Percentiles rank a stretch among this genome's conserved stretches.
These are phyloP conservation scores for Paecilomyces niveus DNA, from an alignment of 2,329 filamentous ascomycete species.

Conservation along the genomic window DNA sequence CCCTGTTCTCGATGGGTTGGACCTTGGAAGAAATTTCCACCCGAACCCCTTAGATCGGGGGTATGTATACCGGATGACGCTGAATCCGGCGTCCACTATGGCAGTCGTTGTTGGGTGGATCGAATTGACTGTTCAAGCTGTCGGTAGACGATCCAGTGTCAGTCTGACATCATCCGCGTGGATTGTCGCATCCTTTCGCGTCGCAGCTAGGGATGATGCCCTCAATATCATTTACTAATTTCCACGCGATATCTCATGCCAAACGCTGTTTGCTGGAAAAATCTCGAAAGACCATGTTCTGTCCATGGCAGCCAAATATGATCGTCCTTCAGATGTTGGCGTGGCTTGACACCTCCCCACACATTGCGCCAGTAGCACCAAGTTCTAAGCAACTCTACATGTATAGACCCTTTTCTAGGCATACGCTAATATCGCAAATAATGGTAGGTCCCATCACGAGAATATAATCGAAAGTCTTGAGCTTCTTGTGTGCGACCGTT, in stretches of 20 bases:
- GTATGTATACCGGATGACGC: not conserved
- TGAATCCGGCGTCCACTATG: not conserved
- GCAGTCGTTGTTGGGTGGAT: not conserved
- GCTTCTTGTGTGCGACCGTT: not conserved
- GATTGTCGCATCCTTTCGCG: not conserved
- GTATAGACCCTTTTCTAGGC: not conserved
- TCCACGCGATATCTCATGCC: not conserved
- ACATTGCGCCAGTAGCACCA: not conserved
- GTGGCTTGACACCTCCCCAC: not conserved
- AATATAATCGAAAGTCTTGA: not conserved
- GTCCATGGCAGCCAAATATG: not conserved
- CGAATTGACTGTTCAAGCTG: not conserved
- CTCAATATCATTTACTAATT: not conserved
- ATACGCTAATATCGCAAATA: not conserved
- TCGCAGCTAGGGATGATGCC: not conserved
- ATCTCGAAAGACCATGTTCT: not conserved
- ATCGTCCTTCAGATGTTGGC: not conserved
- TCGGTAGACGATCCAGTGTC: not conserved
- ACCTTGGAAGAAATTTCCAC: not conserved
- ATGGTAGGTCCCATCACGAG: not conserved
- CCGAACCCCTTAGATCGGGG: not conserved
- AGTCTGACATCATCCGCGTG: not conserved
- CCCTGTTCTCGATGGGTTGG: not conserved
- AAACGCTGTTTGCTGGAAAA: not conserved
- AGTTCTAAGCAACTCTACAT: not conserved